phyloP scores from a whole-genome alignment of 805 yeast genomes.

The Candida nonsorbophila region DNA sequence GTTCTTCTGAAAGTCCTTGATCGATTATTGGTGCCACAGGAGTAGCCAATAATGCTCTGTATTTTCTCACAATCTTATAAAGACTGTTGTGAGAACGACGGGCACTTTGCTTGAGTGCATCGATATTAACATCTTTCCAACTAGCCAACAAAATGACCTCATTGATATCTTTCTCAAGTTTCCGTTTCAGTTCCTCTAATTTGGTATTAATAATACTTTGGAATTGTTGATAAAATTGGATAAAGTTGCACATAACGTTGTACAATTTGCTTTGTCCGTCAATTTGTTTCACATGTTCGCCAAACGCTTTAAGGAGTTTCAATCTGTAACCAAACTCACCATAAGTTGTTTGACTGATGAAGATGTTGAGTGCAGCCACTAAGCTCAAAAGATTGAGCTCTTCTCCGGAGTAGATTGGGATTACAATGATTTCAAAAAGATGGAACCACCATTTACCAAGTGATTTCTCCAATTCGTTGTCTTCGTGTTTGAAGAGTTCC shows the following conservation, averaged over 20 bases:
- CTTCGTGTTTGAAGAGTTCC: conserved; percentile 64
- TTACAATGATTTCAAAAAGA: conserved; percentile 72
- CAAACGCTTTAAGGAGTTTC: conserved; percentile 58
- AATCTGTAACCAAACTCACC: conserved; percentile 72
- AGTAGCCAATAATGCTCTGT: conserved; percentile 55
- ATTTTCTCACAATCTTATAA: conserved; percentile 79
- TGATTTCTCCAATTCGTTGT: conserved; percentile 36
- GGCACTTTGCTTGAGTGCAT: conserved; percentile 91
- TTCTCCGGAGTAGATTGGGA: conserved; percentile 42
- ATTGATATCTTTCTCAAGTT: conserved; percentile 69
- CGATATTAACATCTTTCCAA: conserved; percentile 95
- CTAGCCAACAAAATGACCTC: conserved; percentile 88
- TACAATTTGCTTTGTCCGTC: conserved; percentile 15
- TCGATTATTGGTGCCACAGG: conserved; percentile 55
- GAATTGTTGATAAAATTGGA: conserved; percentile 67
- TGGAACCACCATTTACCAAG: conserved; percentile 90
- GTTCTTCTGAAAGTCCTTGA: conserved; percentile 38
- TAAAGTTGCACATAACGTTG: conserved; percentile 50
- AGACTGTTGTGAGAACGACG: conserved; percentile 79
- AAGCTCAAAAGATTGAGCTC: conserved; percentile 11
- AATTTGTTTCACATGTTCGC: conserved; percentile 41
- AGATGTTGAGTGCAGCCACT: conserved; percentile 62
- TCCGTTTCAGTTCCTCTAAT: conserved; percentile 42
- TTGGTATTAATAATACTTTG: conserved; percentile 39
- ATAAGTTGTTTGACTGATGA: conserved; percentile 65